Conservation (phyloP, 1,139 yeast species). For the Hemisphaericaspora lyxosophila region DNA sequence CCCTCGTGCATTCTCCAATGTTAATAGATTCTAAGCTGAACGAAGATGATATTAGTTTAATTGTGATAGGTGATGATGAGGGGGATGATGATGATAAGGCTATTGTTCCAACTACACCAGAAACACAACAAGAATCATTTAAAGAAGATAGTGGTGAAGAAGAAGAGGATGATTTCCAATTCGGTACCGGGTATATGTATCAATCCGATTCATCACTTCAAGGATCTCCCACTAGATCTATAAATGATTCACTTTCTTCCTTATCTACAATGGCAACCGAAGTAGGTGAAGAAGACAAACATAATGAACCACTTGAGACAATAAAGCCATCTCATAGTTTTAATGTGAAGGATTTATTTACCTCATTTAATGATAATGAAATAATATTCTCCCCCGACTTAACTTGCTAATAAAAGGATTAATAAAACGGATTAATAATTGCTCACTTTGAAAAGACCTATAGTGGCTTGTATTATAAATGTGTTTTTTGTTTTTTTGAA, state of each 20-base stretch:
- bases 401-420: no score
- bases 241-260: constrained; percentile 12
- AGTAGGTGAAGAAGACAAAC: constrained; percentile 3
- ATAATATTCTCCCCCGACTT: no score
- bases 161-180: constrained; percentile 10
- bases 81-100: constrained; percentile 4
- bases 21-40: neutral
- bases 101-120: neutral
- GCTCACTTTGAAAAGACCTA: no score
- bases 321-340: neutral
- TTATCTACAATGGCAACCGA: constrained; percentile 16
- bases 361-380: neutral
- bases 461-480: no score
- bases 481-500: no score
- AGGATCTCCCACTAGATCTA: constrained; percentile 3
- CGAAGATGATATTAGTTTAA: constrained; percentile 5
- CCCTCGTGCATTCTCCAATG: constrained; percentile 6
- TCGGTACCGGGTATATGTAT: neutral
- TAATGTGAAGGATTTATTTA: neutral
- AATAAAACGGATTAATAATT: no score
- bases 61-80: constrained; percentile 4
- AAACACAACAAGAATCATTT: neutral
- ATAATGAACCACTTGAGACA: neutral
- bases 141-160: neutral
- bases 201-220: constrained; percentile 3